Evolutionary conservation across 2,329 filamentous ascomycete species (phyloP), one percentile per base, ranked within the genome.

Genomic region (Diaporthe nobilis): DNA sequence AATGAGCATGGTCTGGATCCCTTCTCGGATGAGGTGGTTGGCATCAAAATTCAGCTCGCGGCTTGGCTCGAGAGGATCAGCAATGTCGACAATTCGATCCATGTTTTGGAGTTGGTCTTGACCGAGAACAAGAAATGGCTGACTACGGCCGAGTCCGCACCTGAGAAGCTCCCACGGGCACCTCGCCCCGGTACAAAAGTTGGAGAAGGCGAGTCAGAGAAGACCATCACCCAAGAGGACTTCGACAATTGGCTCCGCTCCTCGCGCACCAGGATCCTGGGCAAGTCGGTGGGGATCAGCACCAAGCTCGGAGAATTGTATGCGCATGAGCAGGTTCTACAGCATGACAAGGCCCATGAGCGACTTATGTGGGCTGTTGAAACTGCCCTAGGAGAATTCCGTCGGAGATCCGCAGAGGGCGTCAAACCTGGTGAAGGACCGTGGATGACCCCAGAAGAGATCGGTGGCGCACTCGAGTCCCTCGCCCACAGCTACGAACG

Each of bases 281-380:
- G 90, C 77, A 96, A 94, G 82, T 90, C 92, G 4, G 90, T 98
- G 51, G 92, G 91, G 28, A 92, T 96, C 51, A 92, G 92, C 79
- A 91, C 97, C 73, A 98, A 98, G 85, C 88, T 98, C 9, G 96
- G 94, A 44, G 93, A 96, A 80, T 86, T 98, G 12, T 98, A 98
- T 83, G 89, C 92, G 6, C 92, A 93, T 76, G 91, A 94, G 72
- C 92, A 95, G 81, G 90, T 98, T 17, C 89, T 94, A 71, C 90
- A 97, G 72, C 87, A 90, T 2, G 92, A 95, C 49, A 90, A 91
- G 74, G 95, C 95, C 0, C 94, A 97, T 80, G 92, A 94, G 80
- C 87, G 90, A 25, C 88, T 98, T 53, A 88, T 94, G 2, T 95
- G 94, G 90, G 94, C 95, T 0, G 94, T 98, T 0, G 94, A 97